A percentile compares a stretch with the other conserved stretches of the same genome.
phyloP scores from a whole-genome alignment of 768 basidiomycete genomes.

The Tulasnella sp. region DNA sequence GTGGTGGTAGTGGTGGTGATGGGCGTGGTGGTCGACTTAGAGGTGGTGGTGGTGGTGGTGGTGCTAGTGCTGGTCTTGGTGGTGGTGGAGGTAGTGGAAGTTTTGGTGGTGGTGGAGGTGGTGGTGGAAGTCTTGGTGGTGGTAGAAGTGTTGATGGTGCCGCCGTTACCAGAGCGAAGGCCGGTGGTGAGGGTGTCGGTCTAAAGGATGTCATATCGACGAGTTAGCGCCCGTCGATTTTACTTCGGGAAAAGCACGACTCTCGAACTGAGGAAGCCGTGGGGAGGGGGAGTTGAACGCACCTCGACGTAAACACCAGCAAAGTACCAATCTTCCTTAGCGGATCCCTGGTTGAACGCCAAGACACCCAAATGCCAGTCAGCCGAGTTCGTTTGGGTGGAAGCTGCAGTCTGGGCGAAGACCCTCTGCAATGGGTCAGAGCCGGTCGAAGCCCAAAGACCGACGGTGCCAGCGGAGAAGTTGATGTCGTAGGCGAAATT shows the following conservation, averaged over 20 bases:
- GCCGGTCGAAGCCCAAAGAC: conserved; percentile 56
- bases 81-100: conserved; percentile 34
- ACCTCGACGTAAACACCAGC: conserved; percentile 57
- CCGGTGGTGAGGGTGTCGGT: background rate
- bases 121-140: conserved; percentile 58
- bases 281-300: too few species aligned
- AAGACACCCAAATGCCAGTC: conserved; percentile 53
- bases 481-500: conserved; percentile 66
- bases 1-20: background rate
- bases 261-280: too few species aligned
- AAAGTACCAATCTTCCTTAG: conserved; percentile 56
- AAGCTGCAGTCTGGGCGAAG: conserved; percentile 45
- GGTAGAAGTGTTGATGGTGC: background rate
- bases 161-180: conserved; percentile 13
- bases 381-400: conserved; percentile 43
- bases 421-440: conserved; percentile 49
- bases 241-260: too few species aligned
- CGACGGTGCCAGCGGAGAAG: conserved; percentile 53
- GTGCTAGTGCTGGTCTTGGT: background rate
- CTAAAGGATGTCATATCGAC: too few species aligned
- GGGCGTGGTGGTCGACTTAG: background rate
- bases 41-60: background rate
- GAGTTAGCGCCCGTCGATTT: too few species aligned
- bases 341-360: conserved; percentile 40
- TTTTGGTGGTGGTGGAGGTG: conserved; percentile 52